phyloP scores from a whole-genome alignment of 2,329 filamentous ascomycete species.

The Tolypocladium amazonense region DNA sequence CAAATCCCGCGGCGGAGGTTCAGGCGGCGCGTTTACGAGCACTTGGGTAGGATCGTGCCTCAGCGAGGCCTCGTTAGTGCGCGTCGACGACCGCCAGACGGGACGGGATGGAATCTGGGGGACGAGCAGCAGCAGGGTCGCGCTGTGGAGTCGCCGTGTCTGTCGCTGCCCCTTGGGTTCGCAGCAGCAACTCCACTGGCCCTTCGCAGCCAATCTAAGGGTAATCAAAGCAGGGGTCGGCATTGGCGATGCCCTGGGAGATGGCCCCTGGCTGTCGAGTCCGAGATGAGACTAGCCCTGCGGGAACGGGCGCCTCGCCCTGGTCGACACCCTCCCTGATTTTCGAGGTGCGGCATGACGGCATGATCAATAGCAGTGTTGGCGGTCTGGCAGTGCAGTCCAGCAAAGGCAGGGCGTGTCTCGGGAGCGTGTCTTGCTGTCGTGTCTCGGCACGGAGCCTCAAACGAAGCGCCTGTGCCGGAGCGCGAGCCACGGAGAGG shows the following conservation, averaged over 20 bases:
- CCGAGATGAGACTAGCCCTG: background rate
- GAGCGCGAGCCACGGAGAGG: background rate
- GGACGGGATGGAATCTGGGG: background rate
- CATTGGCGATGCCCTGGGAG: background rate
- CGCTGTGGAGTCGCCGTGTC: background rate
- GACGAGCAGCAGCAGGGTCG: background rate
- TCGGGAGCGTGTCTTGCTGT: background rate
- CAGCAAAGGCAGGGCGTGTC: background rate
- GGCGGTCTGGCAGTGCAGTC: too few relatives aligned
- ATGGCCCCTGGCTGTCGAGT: too few relatives aligned
- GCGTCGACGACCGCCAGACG: background rate
- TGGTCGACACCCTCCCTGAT: background rate
- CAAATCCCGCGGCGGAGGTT: background rate
- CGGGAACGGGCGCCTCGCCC: background rate
- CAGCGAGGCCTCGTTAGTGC: background rate
- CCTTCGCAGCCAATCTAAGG: too few relatives aligned
- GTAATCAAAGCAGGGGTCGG: too few relatives aligned
- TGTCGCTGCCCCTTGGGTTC: too few relatives aligned
- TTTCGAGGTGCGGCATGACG: background rate
- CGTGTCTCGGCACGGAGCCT: background rate
- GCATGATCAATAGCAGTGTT: too few relatives aligned
- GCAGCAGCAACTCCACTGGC: too few relatives aligned
- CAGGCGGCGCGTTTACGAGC: background rate
- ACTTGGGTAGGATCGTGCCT: background rate
- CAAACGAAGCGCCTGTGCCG: too few relatives aligned